Evolutionary conservation across 768 basidiomycete species (phyloP), one percentile per base, ranked within the genome.

Genomic region (Dentipellis fragilis): DNA sequence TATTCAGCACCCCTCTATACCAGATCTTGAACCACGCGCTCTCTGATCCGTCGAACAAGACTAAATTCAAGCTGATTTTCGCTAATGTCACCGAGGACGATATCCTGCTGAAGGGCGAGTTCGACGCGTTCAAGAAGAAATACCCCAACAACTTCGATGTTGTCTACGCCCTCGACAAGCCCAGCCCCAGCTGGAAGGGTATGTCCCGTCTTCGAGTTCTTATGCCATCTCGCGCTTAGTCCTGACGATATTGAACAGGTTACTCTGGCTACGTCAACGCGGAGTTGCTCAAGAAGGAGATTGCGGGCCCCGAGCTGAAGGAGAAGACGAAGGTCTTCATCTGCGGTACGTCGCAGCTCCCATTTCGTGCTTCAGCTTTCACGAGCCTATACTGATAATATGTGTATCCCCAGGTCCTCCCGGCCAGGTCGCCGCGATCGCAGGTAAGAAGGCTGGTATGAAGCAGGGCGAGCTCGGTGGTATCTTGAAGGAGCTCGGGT

Each of bases 11-110:
- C 9, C 90, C 90, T 2, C 78, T 93, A 48, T 92, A 88, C 73
- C 90, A 92, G 69, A 72, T 96, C 63, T 66, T 94, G 47, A 75
- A 75, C 46, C 82, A 93, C 67, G 86, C 90, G 9, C 80, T 85
- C 56, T 62, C 82, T 1, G 84, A 90, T 64, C 76, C 80, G 35
- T 62, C 71, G 42, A 96, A 98, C 81, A 91, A 85, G 74, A 97
- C 96, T 58, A 93, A 93, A 64, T 96, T 91, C 76, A 95, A 85
- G 49, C 76, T 98, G 54, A 73, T 99, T 63, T 98, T 89, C 71
- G 85, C 89, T 39, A 98, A 98, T 69, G 79, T 93, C 39, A 81
- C 91, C 12, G 90, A 93, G 67, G 75, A 80, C 53, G 96, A 99
- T 67, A 96, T 99, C 59, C 83, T 94, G 53, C 80, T 95, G 58